A percentile compares a stretch with the other conserved stretches of the same genome.
Evolutionary conservation across 345 rosid species (phyloP).

Genomic region (Brassica juncea): DNA sequence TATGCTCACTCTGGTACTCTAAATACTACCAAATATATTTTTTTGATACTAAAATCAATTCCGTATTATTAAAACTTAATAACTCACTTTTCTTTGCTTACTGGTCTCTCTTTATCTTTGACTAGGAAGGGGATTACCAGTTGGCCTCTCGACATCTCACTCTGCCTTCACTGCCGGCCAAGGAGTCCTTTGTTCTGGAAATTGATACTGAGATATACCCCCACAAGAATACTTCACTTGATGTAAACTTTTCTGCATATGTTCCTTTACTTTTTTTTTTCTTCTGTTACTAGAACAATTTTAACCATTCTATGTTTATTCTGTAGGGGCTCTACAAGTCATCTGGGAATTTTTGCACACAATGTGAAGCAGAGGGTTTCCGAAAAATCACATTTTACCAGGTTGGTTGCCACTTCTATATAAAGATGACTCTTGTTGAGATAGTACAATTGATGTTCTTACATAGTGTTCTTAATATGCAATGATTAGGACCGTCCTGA

Average conservation of each 20-base stretch:
- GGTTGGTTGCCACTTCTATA: conserved; percentile 45
- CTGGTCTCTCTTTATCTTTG: conserved; percentile 2
- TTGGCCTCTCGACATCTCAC: conserved; percentile 72
- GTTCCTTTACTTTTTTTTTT: not conserved
- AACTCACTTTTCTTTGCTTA: not conserved
- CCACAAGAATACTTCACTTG: conserved; percentile 88
- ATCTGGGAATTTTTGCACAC: conserved; percentile 93
- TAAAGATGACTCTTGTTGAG: conserved; percentile 6
- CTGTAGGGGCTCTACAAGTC: conserved; percentile 92
- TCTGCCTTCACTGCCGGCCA: conserved; percentile 62
- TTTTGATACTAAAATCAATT: not conserved
- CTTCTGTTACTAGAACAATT: not conserved
- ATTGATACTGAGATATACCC: conserved; percentile 84
- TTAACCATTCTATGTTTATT: not conserved
- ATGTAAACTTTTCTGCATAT: conserved; percentile 43
- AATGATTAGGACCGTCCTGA: conserved; percentile 85
- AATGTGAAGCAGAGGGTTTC: conserved; percentile 99
- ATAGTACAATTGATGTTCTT: conserved; percentile 18
- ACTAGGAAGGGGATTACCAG: conserved; percentile 65
- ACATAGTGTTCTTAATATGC: conserved; percentile 27
- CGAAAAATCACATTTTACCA: conserved; percentile 94
- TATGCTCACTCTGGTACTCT: not conserved
- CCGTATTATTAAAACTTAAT: not conserved
- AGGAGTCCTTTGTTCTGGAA: conserved; percentile 68
- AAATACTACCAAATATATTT: not conserved